Base-by-base conservation (phyloP, 176 grass and related monocot species). In the Raddia guianensis region DNA sequence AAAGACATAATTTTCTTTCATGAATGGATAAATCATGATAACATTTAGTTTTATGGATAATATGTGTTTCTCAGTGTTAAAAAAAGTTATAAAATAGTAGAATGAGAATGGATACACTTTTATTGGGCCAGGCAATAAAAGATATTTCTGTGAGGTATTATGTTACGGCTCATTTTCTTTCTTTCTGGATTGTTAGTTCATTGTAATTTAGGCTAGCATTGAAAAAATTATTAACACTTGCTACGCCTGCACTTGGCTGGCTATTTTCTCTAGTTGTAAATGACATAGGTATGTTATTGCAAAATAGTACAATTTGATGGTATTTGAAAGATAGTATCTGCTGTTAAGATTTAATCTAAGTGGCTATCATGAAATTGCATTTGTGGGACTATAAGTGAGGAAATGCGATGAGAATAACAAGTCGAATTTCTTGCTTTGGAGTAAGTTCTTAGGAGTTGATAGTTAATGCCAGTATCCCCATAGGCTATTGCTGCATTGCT, bases 251-350 rank as follows among this genome's bases (percentile, higher is more conserved):
- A 79, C 54, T 47, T 55, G 7, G 55, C 15, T 53, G 53, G 46
- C 6, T 10, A 37, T 66, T 53, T 78, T 66, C 19, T 78, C 15
- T 77, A 63, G 4, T 77, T 63, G 44, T 18, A 79, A 49, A 49
- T 54, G 33, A 67, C 12, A 53, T 79, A 43, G 15, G 76, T 67
- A 44, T 44, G 7, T 54, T 67, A 55, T 21, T 67, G 51, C 49
- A 55, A 79, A 67, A 56, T 11, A 6, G 8, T 44, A 54, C 12
- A 7, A 56, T 55, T 48, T 6, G 4, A 67, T 52, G 9, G 35
- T 65, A 51, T 11, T 78, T 40, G 9, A 78, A 20, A 19, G 61
- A 52, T 51, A 6, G 49, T 9, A 27, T 40, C 9, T 67, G 37
- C 6, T 13, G 48, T 54, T 43, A 16, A 67, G 76, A 53, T 18